These are phyloP conservation scores for Carnegiea gigantea DNA, from an alignment of 179 eudicot species.

Conservation along the genomic window DNA sequence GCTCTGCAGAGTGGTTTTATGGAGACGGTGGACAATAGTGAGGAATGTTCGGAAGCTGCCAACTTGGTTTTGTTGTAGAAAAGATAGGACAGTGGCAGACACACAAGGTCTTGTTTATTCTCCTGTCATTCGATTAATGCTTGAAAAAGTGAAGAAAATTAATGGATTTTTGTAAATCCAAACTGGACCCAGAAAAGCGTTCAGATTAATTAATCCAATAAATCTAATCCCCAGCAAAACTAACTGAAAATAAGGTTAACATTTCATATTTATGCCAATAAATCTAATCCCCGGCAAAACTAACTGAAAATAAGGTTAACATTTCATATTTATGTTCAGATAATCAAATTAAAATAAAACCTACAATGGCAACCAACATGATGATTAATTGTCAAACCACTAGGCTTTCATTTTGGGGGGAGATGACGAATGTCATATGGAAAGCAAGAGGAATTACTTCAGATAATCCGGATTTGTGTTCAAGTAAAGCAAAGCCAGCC, in stretches of 20 bases:
- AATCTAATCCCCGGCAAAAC: background rate
- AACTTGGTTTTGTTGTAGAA: background rate
- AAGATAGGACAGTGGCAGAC: slow-evolving; percentile 6
- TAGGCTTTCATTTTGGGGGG: background rate
- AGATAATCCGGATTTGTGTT: background rate
- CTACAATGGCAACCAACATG: too few relatives aligned
- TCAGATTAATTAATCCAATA: background rate
- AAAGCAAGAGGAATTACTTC: background rate
- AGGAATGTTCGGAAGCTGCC: slow-evolving; percentile 18
- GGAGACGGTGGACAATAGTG: slow-evolving; percentile 15
- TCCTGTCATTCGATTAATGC: background rate
- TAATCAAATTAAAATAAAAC: too few relatives aligned
- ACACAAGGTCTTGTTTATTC: background rate
- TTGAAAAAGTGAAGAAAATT: background rate
- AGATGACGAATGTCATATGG: background rate
- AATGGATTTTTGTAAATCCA: too few relatives aligned
- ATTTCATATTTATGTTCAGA: too few relatives aligned
- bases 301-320: background rate
- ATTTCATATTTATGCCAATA: background rate
- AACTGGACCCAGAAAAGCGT: background rate
- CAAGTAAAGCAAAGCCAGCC: background rate
- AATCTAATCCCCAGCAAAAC: background rate
- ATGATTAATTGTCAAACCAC: background rate
- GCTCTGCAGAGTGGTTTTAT: slow-evolving; percentile 8
- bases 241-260: background rate